Conservation (phyloP, 2,329 filamentous ascomycete genomes). For the Plectosphaerella plurivora region DNA sequence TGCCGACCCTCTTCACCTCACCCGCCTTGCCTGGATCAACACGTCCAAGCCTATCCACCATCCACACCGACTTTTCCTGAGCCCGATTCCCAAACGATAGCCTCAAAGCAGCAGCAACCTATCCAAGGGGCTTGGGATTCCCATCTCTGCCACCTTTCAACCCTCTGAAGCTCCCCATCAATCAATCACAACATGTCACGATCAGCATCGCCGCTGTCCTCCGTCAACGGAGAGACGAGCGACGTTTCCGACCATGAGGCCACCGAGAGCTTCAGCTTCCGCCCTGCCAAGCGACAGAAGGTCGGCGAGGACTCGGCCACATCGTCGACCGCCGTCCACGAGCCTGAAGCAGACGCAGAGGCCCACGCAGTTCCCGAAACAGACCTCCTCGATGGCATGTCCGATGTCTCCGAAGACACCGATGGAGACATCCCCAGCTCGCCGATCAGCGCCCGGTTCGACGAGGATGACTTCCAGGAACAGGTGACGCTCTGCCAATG, state of each 20-base stretch:
- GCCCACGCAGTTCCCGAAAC: conserved; percentile 40
- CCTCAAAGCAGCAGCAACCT: too few species aligned
- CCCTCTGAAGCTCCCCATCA: too few species aligned
- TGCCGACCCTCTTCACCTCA: too few species aligned
- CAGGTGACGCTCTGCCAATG: conserved; percentile 76
- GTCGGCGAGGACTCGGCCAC: conserved; percentile 26
- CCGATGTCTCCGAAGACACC: conserved; percentile 84
- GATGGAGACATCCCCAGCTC: conserved; percentile 79
- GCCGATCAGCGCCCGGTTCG: conserved; percentile 59
- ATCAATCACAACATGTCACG: too few species aligned
- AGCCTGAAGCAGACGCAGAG: conserved; percentile 16
- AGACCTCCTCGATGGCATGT: conserved; percentile 52
- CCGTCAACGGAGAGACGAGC: conserved; percentile 7
- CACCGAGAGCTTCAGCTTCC: conserved; percentile 17
- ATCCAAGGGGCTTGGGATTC: too few species aligned
- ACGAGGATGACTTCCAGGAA: conserved; percentile 72
- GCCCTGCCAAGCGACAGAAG: conserved; percentile 30
- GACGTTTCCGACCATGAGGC: conserved; percentile 12
- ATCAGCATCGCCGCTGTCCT: conserved; percentile 11
- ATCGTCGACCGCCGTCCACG: conserved; percentile 38
- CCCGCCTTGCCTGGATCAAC: too few species aligned
- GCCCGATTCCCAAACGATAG: too few species aligned
- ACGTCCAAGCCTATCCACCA: too few species aligned
- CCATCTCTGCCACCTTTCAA: too few species aligned
- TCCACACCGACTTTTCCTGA: too few species aligned